Evolutionary conservation across 1,284 basidiomycete genomes (phyloP), one percentile per base, ranked within the genome.

Genomic region (Melampsora medusae): DNA sequence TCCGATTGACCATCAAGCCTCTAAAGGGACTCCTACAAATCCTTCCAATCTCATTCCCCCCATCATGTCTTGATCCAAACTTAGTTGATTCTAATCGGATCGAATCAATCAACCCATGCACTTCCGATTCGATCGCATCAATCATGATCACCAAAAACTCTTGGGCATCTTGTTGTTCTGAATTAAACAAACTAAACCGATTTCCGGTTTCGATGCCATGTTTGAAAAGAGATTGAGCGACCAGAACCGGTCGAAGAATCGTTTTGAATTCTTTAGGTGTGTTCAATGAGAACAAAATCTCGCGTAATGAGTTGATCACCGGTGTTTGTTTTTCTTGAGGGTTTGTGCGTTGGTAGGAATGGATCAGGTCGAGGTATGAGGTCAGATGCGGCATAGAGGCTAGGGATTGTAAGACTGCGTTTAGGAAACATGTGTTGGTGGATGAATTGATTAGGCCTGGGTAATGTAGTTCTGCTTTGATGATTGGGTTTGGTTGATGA

Each of bases 341-440:
- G 92, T 92, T 78, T 89, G 88, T 28, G 86, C 84, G 76, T 91
- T 89, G 67, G n/a, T 67, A 49, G 48, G 66, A 48, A 48, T 67
- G 62, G 53, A 92, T 88, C 38, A 86, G 84, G 59, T 90, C 88
- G 77, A 95, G 86, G 80, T 92, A 88, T 0, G 89, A 88, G 78
- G 89, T 87, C 4, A 95, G 86, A 78, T 92, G 91, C 50, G 87
- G 86, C 53, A 94, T 84, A 0, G 93, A 94, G 17, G 93, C 90
- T 81, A 94, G 85, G 46, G 92, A 91, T 91, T 95, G 93, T 12
- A 96, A 84, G 3, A 92, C 93, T 16, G 92, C 92, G 82, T 97
- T 94, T 89, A 96, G 91, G 85, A 95, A 97, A 81, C 93, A 96
- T 78, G 95, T 91, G 68, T 92, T 94, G 10, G 93, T 93, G n/a